These are phyloP conservation scores for Dactylis glomerata DNA, from an alignment of 176 grass and related monocot genomes.

Conservation along the genomic window DNA sequence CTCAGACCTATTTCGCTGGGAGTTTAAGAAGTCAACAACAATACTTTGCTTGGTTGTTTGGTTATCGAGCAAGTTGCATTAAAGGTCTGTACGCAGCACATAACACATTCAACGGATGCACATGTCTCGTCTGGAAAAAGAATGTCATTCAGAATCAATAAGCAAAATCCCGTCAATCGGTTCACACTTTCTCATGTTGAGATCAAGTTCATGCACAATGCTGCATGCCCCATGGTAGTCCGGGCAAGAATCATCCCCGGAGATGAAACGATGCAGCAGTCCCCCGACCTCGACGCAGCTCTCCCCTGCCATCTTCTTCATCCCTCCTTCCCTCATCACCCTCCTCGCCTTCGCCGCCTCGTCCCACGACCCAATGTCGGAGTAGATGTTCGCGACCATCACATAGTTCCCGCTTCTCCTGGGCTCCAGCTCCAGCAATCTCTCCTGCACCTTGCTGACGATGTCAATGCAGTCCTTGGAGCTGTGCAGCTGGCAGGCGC, in stretches of 20 bases:
- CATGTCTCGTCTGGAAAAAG: not conserved
- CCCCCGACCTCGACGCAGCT: constrained; percentile 51
- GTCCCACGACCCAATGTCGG: constrained; percentile 45
- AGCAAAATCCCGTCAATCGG: not conserved
- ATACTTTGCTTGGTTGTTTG: not conserved
- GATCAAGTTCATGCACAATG: constrained; percentile 30
- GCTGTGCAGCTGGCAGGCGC: constrained; percentile 48
- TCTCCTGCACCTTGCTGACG: constrained; percentile 38
- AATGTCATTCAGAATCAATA: not conserved
- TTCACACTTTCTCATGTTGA: constrained; percentile 41
- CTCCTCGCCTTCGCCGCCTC: constrained; percentile 38
- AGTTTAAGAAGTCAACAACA: not conserved
- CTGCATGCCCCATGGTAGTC: constrained; percentile 18
- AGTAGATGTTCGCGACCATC: constrained; percentile 51
- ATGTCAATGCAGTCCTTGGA: constrained; percentile 40
- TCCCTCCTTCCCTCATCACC: constrained; percentile 49
- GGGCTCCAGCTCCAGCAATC: constrained; percentile 51
- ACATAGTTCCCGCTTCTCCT: constrained; percentile 46
- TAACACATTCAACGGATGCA: not conserved
- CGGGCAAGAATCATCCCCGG: constrained; percentile 38
- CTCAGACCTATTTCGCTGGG: not conserved
- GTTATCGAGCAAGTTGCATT: not conserved
- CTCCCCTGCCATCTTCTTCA: constrained; percentile 60
- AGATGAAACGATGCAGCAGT: constrained; percentile 24
- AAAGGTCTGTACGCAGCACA: not conserved